Evolutionary conservation across 164 flowering plant species (phyloP), one percentile per base, ranked within the genome.

Genomic region (Chloranthus sessilifolius): DNA sequence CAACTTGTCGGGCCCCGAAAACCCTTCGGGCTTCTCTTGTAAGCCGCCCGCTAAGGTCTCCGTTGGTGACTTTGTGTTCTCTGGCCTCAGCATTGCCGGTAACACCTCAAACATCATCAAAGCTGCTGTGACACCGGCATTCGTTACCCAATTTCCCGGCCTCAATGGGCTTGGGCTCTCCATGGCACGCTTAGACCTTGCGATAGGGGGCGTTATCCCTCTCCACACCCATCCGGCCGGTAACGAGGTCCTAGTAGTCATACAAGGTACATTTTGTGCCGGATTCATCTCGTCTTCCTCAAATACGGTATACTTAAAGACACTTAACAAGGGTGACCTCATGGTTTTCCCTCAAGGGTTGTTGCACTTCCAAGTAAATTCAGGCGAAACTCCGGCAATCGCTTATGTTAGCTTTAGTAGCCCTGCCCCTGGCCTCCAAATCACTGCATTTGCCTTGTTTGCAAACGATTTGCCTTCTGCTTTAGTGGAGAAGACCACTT

Each of bases 111-210:
- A 80, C 61, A 29, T 86, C 44, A 83, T 86, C 61, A 77, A 67
- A 16, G 90, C 90, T 0, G 85, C 85, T 0, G 88, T 86, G 5
- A 80, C 86, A 1, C 79, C 88, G 0, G 97, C 90, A 16, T 82
- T 83, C 44, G 71, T 36, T 1, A 60, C 66, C 2, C 81, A 76
- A 34, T 82, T 80, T 52, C 89, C 92, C 0, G 91, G 76, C 3
- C 42, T 85, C 3, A 89, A 89, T 37, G 97, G 97, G 2, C 82
- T 81, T 2, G 97, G 92, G 7, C 38, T 89, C 27, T 83, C 97
- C 43, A 2, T 78, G 7, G 89, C 81, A 8, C 62, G 97, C 16
- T 36, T 84, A 9, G 97, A 89, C 67, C 26, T 89, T 3, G 92
- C 81, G 0, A 43, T 20, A 0, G 78, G 62, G 0, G 92, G 97